Evolutionary conservation across 2,329 filamentous ascomycete genomes (phyloP).

Genomic region (Alternaria triticimaculans): DNA sequence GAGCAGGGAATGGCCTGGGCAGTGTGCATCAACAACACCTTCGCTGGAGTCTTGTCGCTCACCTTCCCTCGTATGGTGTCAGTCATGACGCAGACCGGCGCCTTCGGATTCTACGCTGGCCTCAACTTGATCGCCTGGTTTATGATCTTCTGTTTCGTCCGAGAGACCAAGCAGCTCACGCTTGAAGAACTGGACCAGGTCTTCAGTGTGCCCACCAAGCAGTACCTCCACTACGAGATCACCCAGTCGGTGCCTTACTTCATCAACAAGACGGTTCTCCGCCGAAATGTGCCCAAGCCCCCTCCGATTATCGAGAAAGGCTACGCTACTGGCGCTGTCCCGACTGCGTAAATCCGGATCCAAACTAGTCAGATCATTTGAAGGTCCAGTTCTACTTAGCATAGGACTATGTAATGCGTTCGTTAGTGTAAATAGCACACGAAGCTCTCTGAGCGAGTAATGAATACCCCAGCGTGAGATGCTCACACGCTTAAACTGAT

Average conservation of each 20-base stretch:
- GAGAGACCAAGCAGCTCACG: conserved; percentile 50
- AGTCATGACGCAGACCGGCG: conserved; percentile 48
- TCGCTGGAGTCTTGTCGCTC: conserved; percentile 46
- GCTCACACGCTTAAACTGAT: too few species aligned
- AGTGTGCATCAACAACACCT: conserved; percentile 54
- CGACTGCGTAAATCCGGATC: neutral
- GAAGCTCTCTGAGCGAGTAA: neutral
- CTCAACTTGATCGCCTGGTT: conserved; percentile 51
- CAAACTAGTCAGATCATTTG: neutral
- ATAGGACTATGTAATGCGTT: neutral
- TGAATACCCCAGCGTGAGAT: neutral
- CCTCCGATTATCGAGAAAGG: conserved; percentile 48
- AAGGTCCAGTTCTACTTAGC: too few species aligned
- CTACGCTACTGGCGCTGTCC: neutral
- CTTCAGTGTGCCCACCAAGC: conserved; percentile 45
- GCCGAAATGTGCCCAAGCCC: conserved; percentile 47
- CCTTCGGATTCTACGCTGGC: conserved; percentile 51
- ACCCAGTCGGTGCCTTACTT: conserved; percentile 52
- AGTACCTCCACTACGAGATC: conserved; percentile 49
- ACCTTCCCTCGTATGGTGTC: conserved; percentile 51
- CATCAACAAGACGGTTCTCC: conserved; percentile 50
- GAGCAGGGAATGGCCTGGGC: conserved; percentile 52
- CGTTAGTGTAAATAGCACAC: neutral
- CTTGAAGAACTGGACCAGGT: conserved; percentile 48
- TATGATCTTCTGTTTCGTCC: conserved; percentile 50